phyloP scores from a whole-genome alignment of 768 basidiomycete genomes.

The Lentinus tigrinus region DNA sequence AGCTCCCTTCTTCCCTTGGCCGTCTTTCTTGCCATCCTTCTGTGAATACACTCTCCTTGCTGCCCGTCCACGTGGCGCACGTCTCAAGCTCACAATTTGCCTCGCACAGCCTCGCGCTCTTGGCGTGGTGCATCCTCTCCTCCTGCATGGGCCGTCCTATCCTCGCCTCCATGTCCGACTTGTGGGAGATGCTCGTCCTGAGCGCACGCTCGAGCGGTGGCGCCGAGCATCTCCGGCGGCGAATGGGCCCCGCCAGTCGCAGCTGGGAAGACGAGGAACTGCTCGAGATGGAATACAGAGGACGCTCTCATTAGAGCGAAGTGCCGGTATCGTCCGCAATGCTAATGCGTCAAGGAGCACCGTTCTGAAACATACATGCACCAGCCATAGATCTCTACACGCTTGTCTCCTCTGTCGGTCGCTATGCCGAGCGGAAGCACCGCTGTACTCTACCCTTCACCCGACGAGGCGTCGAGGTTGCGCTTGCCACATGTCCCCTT shows the following conservation, averaged over 20 bases:
- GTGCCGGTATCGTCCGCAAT: background rate
- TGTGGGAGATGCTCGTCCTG: conserved; percentile 48
- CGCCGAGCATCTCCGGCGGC: conserved; percentile 29
- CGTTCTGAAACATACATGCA: too few species aligned
- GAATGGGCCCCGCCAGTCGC: conserved; percentile 28
- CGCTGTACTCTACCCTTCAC: too few species aligned
- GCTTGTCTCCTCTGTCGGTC: too few species aligned
- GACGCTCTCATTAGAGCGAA: conserved; percentile 21
- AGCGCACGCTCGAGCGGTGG: conserved; percentile 34
- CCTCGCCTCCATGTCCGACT: conserved; percentile 39
- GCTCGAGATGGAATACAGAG: conserved; percentile 61
- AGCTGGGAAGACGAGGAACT: conserved; percentile 44
- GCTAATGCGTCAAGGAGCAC: background rate
- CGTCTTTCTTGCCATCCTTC: conserved; percentile 45
- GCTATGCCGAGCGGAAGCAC: too few species aligned
- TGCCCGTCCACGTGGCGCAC: background rate
- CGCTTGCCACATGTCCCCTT: too few species aligned
- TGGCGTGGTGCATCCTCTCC: conserved; percentile 67
- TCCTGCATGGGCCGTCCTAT: conserved; percentile 62
- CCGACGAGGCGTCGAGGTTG: too few species aligned
- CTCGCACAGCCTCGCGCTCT: conserved; percentile 41
- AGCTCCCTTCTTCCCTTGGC: conserved; percentile 35
- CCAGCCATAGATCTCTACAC: too few species aligned
- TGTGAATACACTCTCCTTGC: conserved; percentile 36
- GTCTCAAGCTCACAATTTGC: background rate